Conservation (phyloP, 176 grass and related monocot genomes). For the Typha latifolia region DNA sequence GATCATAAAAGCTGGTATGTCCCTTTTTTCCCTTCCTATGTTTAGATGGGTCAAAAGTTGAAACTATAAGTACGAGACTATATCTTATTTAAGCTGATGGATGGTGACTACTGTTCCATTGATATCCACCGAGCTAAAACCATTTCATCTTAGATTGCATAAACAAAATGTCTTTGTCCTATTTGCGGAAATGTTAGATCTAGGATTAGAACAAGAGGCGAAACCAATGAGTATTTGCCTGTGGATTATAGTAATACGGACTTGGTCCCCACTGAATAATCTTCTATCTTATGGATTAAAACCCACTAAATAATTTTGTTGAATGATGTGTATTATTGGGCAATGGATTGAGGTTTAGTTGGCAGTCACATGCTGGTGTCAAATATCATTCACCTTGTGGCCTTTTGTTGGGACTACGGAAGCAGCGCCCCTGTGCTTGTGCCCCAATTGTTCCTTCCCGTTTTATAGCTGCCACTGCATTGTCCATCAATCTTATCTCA, state of each 20-base stretch:
- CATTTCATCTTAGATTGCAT: not conserved
- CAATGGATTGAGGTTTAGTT: slow-evolving; percentile 1
- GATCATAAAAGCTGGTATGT: not conserved
- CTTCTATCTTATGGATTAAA: not conserved
- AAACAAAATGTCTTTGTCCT: not conserved
- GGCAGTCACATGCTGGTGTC: slow-evolving; percentile 5
- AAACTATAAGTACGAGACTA: not conserved
- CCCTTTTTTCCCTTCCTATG: not conserved
- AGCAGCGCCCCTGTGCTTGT: not conserved
- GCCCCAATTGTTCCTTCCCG: not conserved
- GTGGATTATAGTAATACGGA: not conserved
- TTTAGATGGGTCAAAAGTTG: not conserved
- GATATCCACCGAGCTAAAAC: not conserved
- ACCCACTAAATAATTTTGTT: not conserved
- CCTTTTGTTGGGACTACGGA: not conserved
- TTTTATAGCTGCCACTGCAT: not conserved
- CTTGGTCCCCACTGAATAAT: not conserved
- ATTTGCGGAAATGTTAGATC: not conserved
- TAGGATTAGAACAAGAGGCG: not conserved
- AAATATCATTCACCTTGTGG: no score
- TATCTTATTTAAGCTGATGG: not conserved
- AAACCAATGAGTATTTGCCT: not conserved
- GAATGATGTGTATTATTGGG: not conserved
- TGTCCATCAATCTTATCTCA: not conserved
- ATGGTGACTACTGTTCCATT: not conserved